Percentiles rank a stretch among this genome's conserved stretches.
Conservation (phyloP, 1,284 basidiomycete species). For the Cutaneotrichosporon dermatis region DNA sequence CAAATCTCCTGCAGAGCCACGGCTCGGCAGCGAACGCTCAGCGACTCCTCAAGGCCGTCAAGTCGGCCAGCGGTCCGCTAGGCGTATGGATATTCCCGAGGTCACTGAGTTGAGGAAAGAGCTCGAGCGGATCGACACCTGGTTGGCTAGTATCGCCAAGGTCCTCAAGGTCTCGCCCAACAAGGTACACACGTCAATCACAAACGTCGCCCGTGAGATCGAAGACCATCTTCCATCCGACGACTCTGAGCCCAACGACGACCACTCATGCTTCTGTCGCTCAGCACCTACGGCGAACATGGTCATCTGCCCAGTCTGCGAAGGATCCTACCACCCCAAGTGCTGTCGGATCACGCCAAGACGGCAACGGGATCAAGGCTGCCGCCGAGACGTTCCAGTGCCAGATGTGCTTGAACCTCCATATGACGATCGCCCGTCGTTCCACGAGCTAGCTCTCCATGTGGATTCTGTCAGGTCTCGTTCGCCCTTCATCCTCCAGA, state of each 20-base stretch:
- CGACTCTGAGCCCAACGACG: constrained; percentile 30
- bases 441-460: constrained; percentile 22
- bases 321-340: constrained; percentile 37
- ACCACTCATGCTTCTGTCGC: constrained; percentile 37
- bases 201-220: constrained; percentile 24
- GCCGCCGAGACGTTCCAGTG: constrained; percentile 32
- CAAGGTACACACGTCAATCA: constrained; percentile 26
- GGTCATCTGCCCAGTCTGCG: constrained; percentile 32
- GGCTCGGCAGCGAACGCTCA: constrained; percentile 26
- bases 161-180: constrained; percentile 14
- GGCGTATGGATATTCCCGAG: constrained; percentile 35
- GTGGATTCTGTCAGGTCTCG: constrained; percentile 23
- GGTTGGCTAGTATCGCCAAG: constrained; percentile 22
- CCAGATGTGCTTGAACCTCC: constrained; percentile 35
- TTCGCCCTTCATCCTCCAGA: constrained; percentile 32
- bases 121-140: constrained; percentile 29
- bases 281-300: constrained; percentile 19
- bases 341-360: constrained; percentile 34
- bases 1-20: constrained; percentile 17
- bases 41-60: constrained; percentile 35
- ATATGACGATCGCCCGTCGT: constrained; percentile 30
- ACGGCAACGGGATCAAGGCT: constrained; percentile 12
- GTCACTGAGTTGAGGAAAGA: constrained; percentile 33
- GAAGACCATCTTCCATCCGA: constrained; percentile 26
- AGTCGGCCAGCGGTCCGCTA: constrained; percentile 25